Conservation (phyloP, 2,329 filamentous ascomycete genomes). For the Huntiella savannae region DNA sequence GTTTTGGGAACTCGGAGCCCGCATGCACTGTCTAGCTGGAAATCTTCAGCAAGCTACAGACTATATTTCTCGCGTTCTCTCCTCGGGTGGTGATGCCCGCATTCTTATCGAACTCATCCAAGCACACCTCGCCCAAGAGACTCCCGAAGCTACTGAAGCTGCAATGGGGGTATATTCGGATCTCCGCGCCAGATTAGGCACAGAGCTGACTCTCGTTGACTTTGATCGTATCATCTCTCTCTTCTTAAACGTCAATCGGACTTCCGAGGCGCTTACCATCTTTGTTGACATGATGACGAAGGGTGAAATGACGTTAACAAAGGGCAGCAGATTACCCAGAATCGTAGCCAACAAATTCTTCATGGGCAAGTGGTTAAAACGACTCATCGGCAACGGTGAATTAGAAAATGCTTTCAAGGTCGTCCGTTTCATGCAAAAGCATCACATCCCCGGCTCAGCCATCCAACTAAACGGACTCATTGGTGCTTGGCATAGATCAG, state of each 20-base stretch:
- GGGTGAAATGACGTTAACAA: slow-evolving; percentile 28
- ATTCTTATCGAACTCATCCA: slow-evolving; percentile 51
- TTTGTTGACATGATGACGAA: slow-evolving; percentile 82
- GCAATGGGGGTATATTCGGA: slow-evolving; percentile 51
- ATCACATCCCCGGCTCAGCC: slow-evolving; percentile 46
- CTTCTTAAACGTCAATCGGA: slow-evolving; percentile 47
- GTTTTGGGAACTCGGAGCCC: slow-evolving; percentile 47
- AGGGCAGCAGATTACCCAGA: slow-evolving; percentile 25
- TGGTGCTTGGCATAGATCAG: slow-evolving; percentile 54
- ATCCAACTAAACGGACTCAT: slow-evolving; percentile 71
- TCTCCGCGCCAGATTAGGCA: slow-evolving; percentile 40
- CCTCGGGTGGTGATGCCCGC: slow-evolving; percentile 26
- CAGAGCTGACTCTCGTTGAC: slow-evolving; percentile 47
- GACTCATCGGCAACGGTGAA: slow-evolving; percentile 54
- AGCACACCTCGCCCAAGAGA: slow-evolving; percentile 37
- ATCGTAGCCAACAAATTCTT: slow-evolving; percentile 56
- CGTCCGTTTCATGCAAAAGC: slow-evolving; percentile 54
- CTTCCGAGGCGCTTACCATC: slow-evolving; percentile 49
- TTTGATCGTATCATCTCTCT: slow-evolving; percentile 57
- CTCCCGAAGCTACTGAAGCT: slow-evolving; percentile 24
- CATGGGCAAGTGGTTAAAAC: slow-evolving; percentile 75
- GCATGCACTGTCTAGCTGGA: slow-evolving; percentile 40
- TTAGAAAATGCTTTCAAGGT: slow-evolving; percentile 54
- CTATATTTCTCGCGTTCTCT: slow-evolving; percentile 34
- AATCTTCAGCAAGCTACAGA: slow-evolving; percentile 40